Base-by-base conservation (phyloP, 768 basidiomycete genomes). In the Kwoniella europaea region DNA sequence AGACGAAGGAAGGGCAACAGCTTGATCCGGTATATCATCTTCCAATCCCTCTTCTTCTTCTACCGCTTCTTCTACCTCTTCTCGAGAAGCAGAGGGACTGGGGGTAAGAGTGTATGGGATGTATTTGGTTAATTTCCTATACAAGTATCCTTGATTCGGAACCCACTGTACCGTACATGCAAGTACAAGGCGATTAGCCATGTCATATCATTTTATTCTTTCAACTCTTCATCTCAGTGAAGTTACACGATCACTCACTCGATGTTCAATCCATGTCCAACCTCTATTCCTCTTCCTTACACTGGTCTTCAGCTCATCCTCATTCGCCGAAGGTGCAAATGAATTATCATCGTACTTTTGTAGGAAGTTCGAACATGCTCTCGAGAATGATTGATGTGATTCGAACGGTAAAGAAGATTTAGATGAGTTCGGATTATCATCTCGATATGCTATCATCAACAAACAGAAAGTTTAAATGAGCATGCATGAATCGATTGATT, bases 1-100 rank as follows among this genome's bases (percentile, higher is more conserved):
- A 9, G 35, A n/a, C 24, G 35, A 35, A 20, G 50, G 22, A 42
- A 22, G 9, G 44, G 42, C 43, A 85, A 86, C 9, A 93, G 86
- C 20, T 94, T 85, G 3, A 89, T 68, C 57, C 16, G 27, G 15
- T 15, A 58, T 13, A 35, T 29, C 24, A 29, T 60, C 61, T 42
- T 64, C 65, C 24, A 58, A 10, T 43, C 41, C 65, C 43, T 58
- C 65, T 24, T 46, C 73, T 10, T 71, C 69, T 5, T 57, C 69
- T 44, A 67, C 60, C 42, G 7, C 63, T 42, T 65, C 67, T 20
- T 60, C 50, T 50, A 43, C 65, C 43, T 20, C 13, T 0, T 56
- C 3, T 12, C 16, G 10, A 7, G 43, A 24, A 44, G 15, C 1
- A 12, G 58, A n/a, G 41, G 29, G 7, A 20, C 18, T 22, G 41